Evolutionary conservation across 352 stramenopile genomes (phyloP), one percentile per base, ranked within the genome.

Genomic region (Nothophytophthora sp.): DNA sequence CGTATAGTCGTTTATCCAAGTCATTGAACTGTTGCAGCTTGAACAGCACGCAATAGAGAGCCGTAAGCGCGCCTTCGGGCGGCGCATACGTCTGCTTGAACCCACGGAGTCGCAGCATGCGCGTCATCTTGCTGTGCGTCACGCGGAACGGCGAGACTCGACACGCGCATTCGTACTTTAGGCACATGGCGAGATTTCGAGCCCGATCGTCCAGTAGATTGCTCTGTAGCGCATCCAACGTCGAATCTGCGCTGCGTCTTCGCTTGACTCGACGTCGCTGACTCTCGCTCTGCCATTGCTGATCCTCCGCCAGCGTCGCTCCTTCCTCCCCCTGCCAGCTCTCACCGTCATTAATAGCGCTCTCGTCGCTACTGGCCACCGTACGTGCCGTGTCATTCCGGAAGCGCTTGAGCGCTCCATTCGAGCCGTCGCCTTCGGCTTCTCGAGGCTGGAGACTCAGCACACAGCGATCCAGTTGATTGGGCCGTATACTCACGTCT

Each of bases 1-100:
- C 78, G 33, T 77, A 80, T 22, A 92, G 53, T 18, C 78, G 67
- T 37, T 84, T 80, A 50, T 92, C 81, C 13, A 92, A 40, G 41
- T 87, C 74, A 60, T 92, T 92, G 34, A 67, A 77, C 58, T 88
- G 68, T 46, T 92, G 81, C 25, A 92, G 51, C 8, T 74, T 68
- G 37, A 65, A 73, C 4, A 92, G 40, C 1, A 92, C 61, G 43
- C 81, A 92, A 50, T 75, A 83, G 22, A 92, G 63, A 16, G 81
- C 78, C 1, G 72, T 82, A 19, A 76, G 50, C 0, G 59, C 51
- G 2, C 70, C 63, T 32, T 74, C 63, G 0, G 43, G 55, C 2
- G 78, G 78, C 13, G 49, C 67, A 48, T 86, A 89, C 16, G 56
- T 37, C 38, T 77, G 70, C 12, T 71, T 56, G 34, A 73, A 81